Evolutionary conservation across 441 rosid species (phyloP), one percentile per base, ranked within the genome.

Genomic region (Raphanus hybrid): DNA sequence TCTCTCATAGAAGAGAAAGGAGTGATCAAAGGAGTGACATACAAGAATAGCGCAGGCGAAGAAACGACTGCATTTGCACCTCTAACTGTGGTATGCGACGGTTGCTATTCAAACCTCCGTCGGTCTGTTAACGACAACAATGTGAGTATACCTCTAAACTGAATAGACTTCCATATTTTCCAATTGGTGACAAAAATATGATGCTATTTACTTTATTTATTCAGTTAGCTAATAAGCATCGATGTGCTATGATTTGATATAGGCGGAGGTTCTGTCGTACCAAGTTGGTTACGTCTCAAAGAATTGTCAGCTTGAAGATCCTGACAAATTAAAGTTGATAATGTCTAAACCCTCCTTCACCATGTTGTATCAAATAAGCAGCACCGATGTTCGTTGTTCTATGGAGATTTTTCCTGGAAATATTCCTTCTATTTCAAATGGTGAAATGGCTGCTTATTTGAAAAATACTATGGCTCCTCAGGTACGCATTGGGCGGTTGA

Each of bases 1-100:
- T 86, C 92, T 16, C 78, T 92, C 43, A 86, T 89, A 60, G 91
- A 88, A 88, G 96, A 89, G 81, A 81, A 87, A 35, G 90, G 94
- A 70, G 87, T 83, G 15, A 80, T 89, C 6, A 89, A 80, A 74
- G 96, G 94, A 45, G 92, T 92, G 35, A 86, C 86, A 60, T 88
- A 89, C 82, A 92, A 86, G 72, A 84, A 86, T 15, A 91, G 11
- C 4, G 74, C 76, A 65, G 89, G 89, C 8, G 77, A 85, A 79
- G 89, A 86, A 74, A 73, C 69, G 43, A 78, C 75, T 59, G 88
- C 86, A 15, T 86, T 75, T 58, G 94, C 96, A 61, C 92, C 97
- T 66, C 91, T 92, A 26, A 91, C 96, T 6, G 79, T 91, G 64
- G 93, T 92, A 6, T 92, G 92, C 67, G 92, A 55, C 60, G 60